Evolutionary conservation across 306 rosid genomes (phyloP).

Genomic region (Quillaja saponaria): DNA sequence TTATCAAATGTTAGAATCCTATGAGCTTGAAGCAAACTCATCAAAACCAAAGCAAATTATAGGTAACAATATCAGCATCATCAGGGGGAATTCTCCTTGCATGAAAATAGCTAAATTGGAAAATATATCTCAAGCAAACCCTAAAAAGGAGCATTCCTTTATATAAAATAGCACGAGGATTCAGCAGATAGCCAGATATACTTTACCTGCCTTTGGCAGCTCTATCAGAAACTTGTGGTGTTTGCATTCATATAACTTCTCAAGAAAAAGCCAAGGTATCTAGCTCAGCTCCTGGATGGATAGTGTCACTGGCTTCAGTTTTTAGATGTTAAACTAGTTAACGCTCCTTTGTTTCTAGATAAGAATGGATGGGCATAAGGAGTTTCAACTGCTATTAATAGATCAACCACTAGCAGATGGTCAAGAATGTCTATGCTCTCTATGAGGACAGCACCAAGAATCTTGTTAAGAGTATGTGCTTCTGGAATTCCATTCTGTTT

Average conservation of each 20-base stretch:
- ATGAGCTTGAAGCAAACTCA: not conserved
- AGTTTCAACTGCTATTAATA: constrained; percentile 17
- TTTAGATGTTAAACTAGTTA: constrained; percentile 17
- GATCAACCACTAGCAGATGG: not conserved
- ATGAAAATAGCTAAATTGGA: not conserved
- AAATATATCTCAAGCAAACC: constrained; percentile 6
- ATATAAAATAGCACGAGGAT: constrained; percentile 1
- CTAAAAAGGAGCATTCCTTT: not conserved
- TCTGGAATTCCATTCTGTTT: no score
- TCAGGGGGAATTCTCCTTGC: not conserved
- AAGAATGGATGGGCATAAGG: constrained; percentile 18
- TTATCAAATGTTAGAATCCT: not conserved
- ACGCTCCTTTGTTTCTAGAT: constrained; percentile 12
- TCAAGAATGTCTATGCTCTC: not conserved
- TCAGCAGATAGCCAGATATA: not conserved
- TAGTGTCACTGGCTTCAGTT: constrained; percentile 11
- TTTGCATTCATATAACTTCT: constrained; percentile 1
- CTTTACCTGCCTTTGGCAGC: not conserved
- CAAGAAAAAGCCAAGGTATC: constrained; percentile 21
- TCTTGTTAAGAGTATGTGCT: no score
- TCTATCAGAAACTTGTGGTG: constrained; percentile 20
- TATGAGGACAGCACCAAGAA: no score
- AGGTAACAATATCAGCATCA: not conserved
- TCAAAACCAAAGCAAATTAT: not conserved
- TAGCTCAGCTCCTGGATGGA: constrained; percentile 1